phyloP scores from a whole-genome alignment of 768 basidiomycete genomes.

The Pleurotus citrinopileatus region DNA sequence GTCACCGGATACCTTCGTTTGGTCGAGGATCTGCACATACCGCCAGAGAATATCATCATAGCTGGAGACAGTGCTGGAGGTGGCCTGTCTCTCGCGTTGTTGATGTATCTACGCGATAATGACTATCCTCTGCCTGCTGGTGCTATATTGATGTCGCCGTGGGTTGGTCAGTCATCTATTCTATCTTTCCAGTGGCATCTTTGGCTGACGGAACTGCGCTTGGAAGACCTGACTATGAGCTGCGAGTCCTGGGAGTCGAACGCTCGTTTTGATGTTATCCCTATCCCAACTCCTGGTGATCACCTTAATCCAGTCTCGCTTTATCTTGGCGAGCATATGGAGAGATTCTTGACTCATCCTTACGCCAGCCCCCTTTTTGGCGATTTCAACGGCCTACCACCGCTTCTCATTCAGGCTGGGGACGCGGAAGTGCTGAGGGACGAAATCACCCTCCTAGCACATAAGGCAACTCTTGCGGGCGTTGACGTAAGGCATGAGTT shows the following conservation, averaged over 20 bases:
- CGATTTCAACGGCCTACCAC: constrained; percentile 81
- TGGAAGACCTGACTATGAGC: constrained; percentile 87
- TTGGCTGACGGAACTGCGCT: background rate
- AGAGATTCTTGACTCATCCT: constrained; percentile 89
- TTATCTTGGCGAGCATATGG: constrained; percentile 81
- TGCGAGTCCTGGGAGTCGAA: constrained; percentile 99
- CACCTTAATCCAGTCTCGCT: constrained; percentile 94
- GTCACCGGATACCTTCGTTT: constrained; percentile 86
- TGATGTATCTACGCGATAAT: constrained; percentile 96
- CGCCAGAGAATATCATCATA: constrained; percentile 85
- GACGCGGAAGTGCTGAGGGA: constrained; percentile 96
- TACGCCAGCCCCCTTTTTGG: constrained; percentile 97
- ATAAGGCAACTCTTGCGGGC: constrained; percentile 87
- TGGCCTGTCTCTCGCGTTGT: constrained; percentile 75
- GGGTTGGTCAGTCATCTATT: constrained; percentile 75
- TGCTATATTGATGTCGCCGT: constrained; percentile 88
- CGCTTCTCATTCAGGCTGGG: constrained; percentile 87
- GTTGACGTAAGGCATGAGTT: constrained; percentile 85
- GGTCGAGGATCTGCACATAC: constrained; percentile 83
- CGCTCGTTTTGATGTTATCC: constrained; percentile 80
- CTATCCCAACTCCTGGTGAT: constrained; percentile 67
- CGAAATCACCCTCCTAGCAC: constrained; percentile 86
- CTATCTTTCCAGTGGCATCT: background rate
- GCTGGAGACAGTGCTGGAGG: constrained; percentile 95
- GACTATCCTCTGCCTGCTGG: constrained; percentile 80